phyloP scores from a whole-genome alignment of 106 monocot species.

The Allium sativum region DNA sequence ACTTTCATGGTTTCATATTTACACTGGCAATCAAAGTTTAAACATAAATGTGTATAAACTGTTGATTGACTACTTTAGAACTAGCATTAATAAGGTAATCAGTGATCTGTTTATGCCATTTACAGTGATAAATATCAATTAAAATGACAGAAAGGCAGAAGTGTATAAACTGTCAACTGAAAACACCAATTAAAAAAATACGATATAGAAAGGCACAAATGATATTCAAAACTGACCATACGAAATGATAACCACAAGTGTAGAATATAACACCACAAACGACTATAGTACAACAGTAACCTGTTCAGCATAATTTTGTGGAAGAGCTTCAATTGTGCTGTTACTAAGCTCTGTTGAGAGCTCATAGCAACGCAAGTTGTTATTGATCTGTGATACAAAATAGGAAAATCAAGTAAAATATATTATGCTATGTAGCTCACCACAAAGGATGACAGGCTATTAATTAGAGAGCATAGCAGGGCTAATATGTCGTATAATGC shows the following conservation, averaged over 20 bases:
- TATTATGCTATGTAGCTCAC: no score
- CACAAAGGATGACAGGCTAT: no score
- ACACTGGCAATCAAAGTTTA: no score
- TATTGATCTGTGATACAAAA: slow-evolving; percentile 64
- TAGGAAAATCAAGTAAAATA: no score
- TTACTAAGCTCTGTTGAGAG: slow-evolving; percentile 88
- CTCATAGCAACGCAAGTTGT: slow-evolving; percentile 94
- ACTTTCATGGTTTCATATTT: no score
- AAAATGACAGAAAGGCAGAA: not conserved
- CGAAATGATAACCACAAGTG: not conserved
- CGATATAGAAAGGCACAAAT: not conserved
- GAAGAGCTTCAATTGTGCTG: slow-evolving; percentile 87
- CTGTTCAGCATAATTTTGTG: slow-evolving; percentile 95
- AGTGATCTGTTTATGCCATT: not conserved
- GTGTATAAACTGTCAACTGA: not conserved
- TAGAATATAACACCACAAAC: not conserved
- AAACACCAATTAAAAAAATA: not conserved
- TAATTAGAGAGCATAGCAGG: no score
- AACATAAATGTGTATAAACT: no score
- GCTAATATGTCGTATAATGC: no score
- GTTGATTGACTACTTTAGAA: no score
- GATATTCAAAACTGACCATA: not conserved
- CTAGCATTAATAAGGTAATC: no score
- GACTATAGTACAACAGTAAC: slow-evolving; percentile 12
- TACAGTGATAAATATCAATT: not conserved